phyloP scores from a whole-genome alignment of 139 green algal species.

The Desmodesmus armatus region DNA sequence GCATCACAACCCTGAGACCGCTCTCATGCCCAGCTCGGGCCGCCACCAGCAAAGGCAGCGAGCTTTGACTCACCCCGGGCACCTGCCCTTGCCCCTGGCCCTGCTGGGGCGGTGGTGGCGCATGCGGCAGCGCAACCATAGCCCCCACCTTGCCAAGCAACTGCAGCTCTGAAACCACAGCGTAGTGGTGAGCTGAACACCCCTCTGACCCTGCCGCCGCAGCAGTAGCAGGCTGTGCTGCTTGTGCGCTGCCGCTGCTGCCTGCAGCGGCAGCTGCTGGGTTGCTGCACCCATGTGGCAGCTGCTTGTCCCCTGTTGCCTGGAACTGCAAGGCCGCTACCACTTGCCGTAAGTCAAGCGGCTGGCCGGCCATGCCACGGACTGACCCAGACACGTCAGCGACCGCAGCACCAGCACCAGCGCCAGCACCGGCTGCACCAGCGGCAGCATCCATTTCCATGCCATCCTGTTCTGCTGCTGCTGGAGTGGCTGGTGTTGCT shows the following conservation, averaged over 20 bases:
- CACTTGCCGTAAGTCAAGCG: too few relatives aligned
- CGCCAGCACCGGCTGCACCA: background rate
- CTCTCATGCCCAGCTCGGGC: background rate
- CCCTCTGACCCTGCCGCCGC: background rate
- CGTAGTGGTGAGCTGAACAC: background rate
- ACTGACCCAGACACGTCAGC: too few relatives aligned
- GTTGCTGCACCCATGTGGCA: background rate
- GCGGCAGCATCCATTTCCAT: background rate
- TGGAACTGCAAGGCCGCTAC: too few relatives aligned
- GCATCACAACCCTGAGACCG: background rate
- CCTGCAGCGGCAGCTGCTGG: background rate
- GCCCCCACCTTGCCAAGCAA: background rate
- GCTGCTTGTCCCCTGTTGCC: too few relatives aligned
- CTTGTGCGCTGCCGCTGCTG: constrained; percentile 1
- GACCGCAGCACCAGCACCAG: background rate
- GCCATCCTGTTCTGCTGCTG: background rate
- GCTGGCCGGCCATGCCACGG: too few relatives aligned
- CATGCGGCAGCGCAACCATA: background rate
- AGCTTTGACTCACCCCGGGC: background rate
- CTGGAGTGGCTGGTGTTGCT: background rate
- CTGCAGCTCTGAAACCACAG: background rate
- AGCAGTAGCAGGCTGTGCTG: background rate
- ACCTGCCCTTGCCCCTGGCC: background rate
- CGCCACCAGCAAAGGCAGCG: background rate
- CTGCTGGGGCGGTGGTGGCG: background rate